Conservation (phyloP, 202 grass and related monocot species). For the Schoenoplectus triqueter region DNA sequence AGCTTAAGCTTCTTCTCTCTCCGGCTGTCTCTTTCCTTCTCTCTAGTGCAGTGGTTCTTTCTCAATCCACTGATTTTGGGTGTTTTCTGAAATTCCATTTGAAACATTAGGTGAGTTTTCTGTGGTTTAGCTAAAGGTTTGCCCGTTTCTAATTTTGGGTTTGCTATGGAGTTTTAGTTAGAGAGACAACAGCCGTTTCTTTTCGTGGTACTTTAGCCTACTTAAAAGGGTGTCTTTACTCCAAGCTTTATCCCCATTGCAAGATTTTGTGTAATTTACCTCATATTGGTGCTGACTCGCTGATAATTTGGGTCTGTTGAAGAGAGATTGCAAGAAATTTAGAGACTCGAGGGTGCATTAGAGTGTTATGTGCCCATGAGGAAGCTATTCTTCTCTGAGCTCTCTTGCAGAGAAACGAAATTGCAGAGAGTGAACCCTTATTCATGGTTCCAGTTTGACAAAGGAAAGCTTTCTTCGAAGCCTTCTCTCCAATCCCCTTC, state of each 20-base stretch:
- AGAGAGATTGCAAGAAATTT: not conserved
- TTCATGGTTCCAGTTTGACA: conserved; percentile 86
- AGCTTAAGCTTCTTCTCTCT: not conserved
- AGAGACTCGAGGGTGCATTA: conserved; percentile 40
- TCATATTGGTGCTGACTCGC: conserved; percentile 35
- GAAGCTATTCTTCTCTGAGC: conserved; percentile 93
- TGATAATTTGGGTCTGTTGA: conserved; percentile 39
- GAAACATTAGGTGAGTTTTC: conserved; percentile 37
- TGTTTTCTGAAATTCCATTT: not conserved
- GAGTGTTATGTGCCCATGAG: conserved; percentile 76
- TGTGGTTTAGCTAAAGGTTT: conserved; percentile 38
- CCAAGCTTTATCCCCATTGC: conserved; percentile 38
- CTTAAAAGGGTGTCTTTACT: conserved; percentile 35
- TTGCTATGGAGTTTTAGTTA: conserved; percentile 63
- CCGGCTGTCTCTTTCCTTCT: conserved; percentile 23
- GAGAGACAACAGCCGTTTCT: conserved; percentile 14
- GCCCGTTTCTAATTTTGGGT: conserved; percentile 44
- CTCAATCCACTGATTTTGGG: conserved; percentile 45
- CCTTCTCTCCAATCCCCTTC: conserved; percentile 58
- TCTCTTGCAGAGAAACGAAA: conserved; percentile 82
- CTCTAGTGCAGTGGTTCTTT: not conserved
- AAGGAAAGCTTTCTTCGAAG: conserved; percentile 68
- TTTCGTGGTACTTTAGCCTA: conserved; percentile 20
- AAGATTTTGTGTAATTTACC: conserved; percentile 41
- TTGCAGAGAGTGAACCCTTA: conserved; percentile 72